phyloP scores from a whole-genome alignment of 495 filamentous ascomycete species.

The Schizothecium vesticola region DNA sequence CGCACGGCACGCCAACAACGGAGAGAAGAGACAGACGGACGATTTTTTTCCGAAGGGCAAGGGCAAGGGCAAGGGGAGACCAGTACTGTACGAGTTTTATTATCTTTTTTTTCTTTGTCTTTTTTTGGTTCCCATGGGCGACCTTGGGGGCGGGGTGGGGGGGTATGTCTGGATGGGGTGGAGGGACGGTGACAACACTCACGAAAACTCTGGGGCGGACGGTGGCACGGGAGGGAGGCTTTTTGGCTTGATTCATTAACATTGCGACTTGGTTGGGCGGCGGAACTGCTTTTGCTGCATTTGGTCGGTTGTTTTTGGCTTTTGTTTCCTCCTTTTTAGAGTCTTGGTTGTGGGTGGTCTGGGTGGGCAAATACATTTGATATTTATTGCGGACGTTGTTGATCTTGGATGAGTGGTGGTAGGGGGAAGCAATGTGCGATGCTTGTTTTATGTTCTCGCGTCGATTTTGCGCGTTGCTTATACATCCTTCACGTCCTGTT shows the following conservation, averaged over 20 bases:
- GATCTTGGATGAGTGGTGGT: background rate
- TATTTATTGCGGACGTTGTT: background rate
- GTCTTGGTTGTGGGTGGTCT: background rate
- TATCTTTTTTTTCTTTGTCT: background rate
- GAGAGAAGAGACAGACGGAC: background rate
- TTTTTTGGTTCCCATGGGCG: background rate
- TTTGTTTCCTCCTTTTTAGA: background rate
- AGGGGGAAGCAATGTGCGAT: too few species aligned
- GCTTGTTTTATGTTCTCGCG: too few species aligned
- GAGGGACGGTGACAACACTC: background rate
- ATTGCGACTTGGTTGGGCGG: background rate
- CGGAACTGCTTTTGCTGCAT: background rate
- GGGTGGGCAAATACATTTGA: background rate
- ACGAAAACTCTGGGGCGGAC: background rate
- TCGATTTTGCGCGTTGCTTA: too few species aligned
- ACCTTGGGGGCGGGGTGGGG: background rate
- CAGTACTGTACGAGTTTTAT: constrained; percentile 10
- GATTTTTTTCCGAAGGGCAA: background rate
- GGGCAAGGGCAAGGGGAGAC: background rate
- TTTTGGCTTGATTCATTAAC: background rate
- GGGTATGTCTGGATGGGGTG: background rate
- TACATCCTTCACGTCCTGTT: too few species aligned
- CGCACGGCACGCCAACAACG: background rate
- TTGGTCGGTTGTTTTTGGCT: background rate
- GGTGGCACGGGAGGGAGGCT: background rate